A percentile compares a stretch with the other conserved stretches of the same genome.
Conservation (phyloP, 768 basidiomycete species). For the Xerocomus spinulosus region DNA sequence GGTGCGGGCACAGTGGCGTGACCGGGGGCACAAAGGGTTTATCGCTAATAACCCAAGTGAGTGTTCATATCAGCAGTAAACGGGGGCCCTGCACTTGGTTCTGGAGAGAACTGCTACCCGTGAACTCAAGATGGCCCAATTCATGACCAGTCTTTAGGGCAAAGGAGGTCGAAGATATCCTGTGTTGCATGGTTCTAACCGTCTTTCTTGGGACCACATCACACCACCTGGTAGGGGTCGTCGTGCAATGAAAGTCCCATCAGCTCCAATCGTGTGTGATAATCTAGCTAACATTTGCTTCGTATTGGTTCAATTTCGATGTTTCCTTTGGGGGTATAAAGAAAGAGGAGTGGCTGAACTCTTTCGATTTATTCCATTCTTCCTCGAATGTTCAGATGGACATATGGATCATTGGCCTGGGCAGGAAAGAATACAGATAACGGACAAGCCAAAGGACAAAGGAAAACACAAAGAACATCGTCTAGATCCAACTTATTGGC, state of each 20-base stretch:
- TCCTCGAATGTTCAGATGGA: constrained; percentile 45
- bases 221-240: constrained; percentile 54
- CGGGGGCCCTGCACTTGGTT: constrained; percentile 42
- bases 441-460: constrained; percentile 20
- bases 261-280: constrained; percentile 35
- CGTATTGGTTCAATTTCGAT: no score
- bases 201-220: constrained; percentile 33
- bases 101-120: constrained; percentile 44
- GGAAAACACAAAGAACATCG: constrained; percentile 28
- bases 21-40: constrained; percentile 46
- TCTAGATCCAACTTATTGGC: constrained; percentile 26
- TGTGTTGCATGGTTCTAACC: constrained; percentile 8
- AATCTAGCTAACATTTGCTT: no score
- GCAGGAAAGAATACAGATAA: constrained; percentile 33
- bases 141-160: constrained; percentile 75
- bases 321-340: constrained; percentile 22
- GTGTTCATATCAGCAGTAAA: not conserved
- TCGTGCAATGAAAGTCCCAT: constrained; percentile 60
- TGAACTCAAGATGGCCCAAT: constrained; percentile 60
- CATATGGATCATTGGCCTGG: constrained; percentile 76
- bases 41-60: constrained; percentile 38
- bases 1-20: constrained; percentile 42
- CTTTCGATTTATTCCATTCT: not conserved
- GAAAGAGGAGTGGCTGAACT: no score
- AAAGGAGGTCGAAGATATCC: constrained; percentile 62